phyloP scores from a whole-genome alignment of 1,284 basidiomycete species.

The Leccinum fuscescens region DNA sequence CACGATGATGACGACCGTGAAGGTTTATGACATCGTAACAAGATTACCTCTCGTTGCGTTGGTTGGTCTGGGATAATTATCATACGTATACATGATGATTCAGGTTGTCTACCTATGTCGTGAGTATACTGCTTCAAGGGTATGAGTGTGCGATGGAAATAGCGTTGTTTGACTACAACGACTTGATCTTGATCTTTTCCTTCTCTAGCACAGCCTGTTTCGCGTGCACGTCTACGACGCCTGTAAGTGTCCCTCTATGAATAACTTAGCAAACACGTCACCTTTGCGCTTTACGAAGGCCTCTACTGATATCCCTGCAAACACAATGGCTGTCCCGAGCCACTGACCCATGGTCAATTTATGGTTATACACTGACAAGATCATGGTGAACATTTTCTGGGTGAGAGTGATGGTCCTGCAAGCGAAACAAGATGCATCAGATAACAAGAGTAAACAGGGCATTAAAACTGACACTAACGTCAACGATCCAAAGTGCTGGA shows the following conservation, averaged over 20 bases:
- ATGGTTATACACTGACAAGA: constrained; percentile 94
- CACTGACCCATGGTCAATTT: constrained; percentile 84
- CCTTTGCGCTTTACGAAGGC: constrained; percentile 86
- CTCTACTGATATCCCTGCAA: constrained; percentile 91
- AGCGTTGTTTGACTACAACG: constrained; percentile 45
- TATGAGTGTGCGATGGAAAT: constrained; percentile 14
- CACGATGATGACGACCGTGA: constrained; percentile 28
- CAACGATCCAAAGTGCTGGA: constrained; percentile 93
- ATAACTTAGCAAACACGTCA: constrained; percentile 29
- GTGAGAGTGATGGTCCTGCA: constrained; percentile 89
- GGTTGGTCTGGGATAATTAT: constrained; percentile 20
- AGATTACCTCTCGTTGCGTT: not conserved
- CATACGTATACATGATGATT: constrained; percentile 24
- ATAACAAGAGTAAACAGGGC: not conserved
- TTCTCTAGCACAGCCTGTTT: constrained; percentile 78
- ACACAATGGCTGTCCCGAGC: constrained; percentile 88
- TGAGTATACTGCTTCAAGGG: constrained; percentile 20
- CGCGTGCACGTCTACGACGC: constrained; percentile 65
- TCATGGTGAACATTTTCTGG: constrained; percentile 98
- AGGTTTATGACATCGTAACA: constrained; percentile 22
- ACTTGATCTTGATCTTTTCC: constrained; percentile 78
- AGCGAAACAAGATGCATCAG: constrained; percentile 5
- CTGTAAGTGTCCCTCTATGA: not conserved
- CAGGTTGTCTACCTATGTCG: constrained; percentile 9
- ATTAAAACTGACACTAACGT: constrained; percentile 76